Evolutionary conservation across 139 green algal genomes (phyloP).

Genomic region (Desmodesmus armatus): DNA sequence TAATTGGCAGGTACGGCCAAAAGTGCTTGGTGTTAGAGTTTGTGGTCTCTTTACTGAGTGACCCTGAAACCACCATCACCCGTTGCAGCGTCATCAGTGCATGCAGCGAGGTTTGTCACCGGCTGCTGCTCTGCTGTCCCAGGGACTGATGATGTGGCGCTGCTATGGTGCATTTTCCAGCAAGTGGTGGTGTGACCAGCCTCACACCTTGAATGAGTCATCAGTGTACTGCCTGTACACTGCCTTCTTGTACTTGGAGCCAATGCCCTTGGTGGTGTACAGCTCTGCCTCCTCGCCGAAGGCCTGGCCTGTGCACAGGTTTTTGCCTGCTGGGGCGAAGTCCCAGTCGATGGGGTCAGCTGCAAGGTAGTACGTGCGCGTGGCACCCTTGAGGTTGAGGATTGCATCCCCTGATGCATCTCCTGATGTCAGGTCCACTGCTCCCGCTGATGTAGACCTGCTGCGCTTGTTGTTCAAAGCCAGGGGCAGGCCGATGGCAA

Average conservation of each 20-base stretch:
- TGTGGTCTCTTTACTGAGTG: too few relatives aligned
- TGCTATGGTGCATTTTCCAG: too few relatives aligned
- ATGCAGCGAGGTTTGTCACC: too few relatives aligned
- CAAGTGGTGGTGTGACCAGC: too few relatives aligned
- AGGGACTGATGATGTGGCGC: too few relatives aligned
- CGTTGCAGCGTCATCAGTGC: too few relatives aligned
- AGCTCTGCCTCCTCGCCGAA: conserved; percentile 19
- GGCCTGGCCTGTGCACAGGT: conserved; percentile 22
- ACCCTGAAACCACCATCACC: too few relatives aligned
- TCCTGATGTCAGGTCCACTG: not conserved
- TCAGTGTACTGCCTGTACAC: conserved; percentile 65
- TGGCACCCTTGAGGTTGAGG: not conserved
- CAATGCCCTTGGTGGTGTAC: conserved; percentile 38
- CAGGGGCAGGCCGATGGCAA: conserved; percentile 34
- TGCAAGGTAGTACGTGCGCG: conserved; percentile 54
- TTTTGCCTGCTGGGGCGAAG: conserved; percentile 53
- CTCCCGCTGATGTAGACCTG: not conserved
- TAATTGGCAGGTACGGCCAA: too few relatives aligned
- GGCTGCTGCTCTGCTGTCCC: too few relatives aligned
- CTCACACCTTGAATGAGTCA: conserved; percentile 52
- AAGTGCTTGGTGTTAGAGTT: too few relatives aligned
- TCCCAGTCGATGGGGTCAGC: conserved; percentile 65
- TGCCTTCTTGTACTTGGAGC: conserved; percentile 56
- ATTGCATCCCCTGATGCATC: not conserved
- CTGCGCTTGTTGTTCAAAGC: not conserved